Evolutionary conservation across 257 asterid species (phyloP).

Genomic region (Fraxinus cuspidata): DNA sequence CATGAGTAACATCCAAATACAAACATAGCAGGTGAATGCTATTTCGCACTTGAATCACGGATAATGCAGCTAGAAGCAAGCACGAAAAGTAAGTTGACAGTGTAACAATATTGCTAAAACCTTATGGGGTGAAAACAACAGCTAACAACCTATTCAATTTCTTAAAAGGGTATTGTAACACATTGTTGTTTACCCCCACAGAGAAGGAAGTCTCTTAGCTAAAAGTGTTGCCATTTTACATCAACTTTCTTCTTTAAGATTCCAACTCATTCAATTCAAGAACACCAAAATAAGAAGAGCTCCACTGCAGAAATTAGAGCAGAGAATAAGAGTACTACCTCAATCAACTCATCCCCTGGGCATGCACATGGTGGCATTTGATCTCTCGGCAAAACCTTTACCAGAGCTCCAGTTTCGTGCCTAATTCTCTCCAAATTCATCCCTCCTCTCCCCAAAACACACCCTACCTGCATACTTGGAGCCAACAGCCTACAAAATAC

Average conservation of each 20-base stretch:
- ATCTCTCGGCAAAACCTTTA: conserved; percentile 27
- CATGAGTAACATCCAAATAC: neutral
- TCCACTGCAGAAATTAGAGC: neutral
- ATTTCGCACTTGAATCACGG: neutral
- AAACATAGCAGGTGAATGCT: neutral
- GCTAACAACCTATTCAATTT: neutral
- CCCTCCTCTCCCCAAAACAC: conserved; percentile 27
- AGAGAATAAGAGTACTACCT: conserved; percentile 12
- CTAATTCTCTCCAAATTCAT: conserved; percentile 24
- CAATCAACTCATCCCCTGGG: conserved; percentile 29
- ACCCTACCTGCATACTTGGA: conserved; percentile 23
- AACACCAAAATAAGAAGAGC: neutral
- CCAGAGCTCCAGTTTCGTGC: conserved; percentile 24
- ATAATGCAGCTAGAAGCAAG: neutral
- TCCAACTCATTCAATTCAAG: conserved; percentile 1
- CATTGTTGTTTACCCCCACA: neutral
- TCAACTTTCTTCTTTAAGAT: neutral
- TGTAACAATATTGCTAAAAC: neutral
- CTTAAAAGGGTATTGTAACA: neutral
- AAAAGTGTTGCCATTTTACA: neutral
- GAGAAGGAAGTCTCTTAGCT: neutral
- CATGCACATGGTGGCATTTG: conserved; percentile 23
- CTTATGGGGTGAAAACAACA: neutral
- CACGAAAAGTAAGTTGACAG: neutral
- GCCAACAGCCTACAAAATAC: conserved; percentile 27